Base-by-base conservation (phyloP, 306 rosid genomes). In the Inga oerstediana region DNA sequence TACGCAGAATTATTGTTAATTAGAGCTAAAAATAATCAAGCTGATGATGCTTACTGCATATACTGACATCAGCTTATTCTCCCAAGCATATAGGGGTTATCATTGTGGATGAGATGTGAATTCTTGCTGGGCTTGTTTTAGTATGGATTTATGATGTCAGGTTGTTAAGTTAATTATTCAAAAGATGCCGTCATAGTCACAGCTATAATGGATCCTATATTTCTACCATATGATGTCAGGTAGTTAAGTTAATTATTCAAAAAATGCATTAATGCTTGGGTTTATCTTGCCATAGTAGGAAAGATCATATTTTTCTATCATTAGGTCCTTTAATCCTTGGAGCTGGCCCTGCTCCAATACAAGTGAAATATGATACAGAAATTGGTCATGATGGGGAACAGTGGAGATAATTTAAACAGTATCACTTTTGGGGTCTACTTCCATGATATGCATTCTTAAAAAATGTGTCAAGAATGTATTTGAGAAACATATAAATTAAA, bases 141-240 rank as follows among this genome's bases (percentile, higher is more conserved):
- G 62, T 65, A 12, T 37, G 30, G 30, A 58, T n/a, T 56, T 37
- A n/a, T 44, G 54, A 35, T 78, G 80, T 74, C 65, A 46, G 43
- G 79, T 65, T 58, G 24, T 62, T 41, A 51, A 54, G 59, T 79
- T 77, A 34, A 15, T 52, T 71, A 4, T 75, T 79, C 75, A 81
- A 58, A 24, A 32, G 11, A 48, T 52, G 80, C 77, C 27, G 45
- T 62, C 75, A 10, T 14, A 82, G 49, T 69, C 49, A n/a, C 71
- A 10, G 64, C 68, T 27, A 66, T 67, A 51, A 14, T 56, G 66
- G 5, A 37, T 41, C 5, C 22, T 24, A 39, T 37, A 69, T 39
- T 35, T 37, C 13, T 56, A 54, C 64, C 34, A 54, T 78, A 44
- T 58, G 6, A 20, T 79, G 16, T 37, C 41, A 37, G 41, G 41